Percentiles rank a stretch among this genome's conserved stretches.
phyloP scores from a whole-genome alignment of 1,284 basidiomycete genomes.

The Trichosporon inkin region DNA sequence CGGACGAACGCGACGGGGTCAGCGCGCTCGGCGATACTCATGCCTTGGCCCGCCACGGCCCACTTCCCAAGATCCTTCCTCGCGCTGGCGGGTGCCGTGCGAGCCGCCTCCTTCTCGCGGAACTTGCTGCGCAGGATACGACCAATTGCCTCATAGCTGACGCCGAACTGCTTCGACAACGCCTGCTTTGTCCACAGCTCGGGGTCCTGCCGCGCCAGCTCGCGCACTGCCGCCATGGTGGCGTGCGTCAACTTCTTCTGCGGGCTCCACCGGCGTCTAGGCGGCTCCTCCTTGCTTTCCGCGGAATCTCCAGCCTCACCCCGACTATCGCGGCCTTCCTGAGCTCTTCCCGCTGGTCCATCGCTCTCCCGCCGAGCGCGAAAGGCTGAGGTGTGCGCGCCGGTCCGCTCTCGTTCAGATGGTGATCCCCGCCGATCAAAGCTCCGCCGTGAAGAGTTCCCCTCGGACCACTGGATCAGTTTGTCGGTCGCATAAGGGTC shows the following conservation, averaged over 20 bases:
- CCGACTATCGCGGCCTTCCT: no score
- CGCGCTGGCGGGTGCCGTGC: constrained; percentile 32
- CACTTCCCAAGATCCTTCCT: constrained; percentile 62
- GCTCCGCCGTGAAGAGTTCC: no score
- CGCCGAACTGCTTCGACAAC: constrained; percentile 71
- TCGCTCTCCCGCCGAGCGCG: no score
- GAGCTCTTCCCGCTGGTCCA: no score
- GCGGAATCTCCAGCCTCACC: neutral
- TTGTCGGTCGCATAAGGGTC: no score
- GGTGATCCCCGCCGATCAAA: no score
- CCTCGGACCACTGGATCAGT: no score
- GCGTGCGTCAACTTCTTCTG: constrained; percentile 81
- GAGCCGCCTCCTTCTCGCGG: constrained; percentile 55
- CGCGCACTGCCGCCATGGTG: constrained; percentile 79
- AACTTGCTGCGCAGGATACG: constrained; percentile 58
- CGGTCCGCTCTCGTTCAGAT: no score
- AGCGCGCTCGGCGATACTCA: constrained; percentile 13
- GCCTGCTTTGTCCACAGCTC: constrained; percentile 64
- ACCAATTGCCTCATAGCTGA: constrained; percentile 79
- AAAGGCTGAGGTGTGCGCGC: no score
- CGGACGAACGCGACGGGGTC: constrained; percentile 35
- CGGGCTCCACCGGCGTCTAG: constrained; percentile 62
- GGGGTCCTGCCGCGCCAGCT: constrained; percentile 67
- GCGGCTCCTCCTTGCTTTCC: neutral
- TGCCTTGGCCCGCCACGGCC: constrained; percentile 33